phyloP scores from a whole-genome alignment of 2,329 filamentous ascomycete species.

The Macrophomina tecta region DNA sequence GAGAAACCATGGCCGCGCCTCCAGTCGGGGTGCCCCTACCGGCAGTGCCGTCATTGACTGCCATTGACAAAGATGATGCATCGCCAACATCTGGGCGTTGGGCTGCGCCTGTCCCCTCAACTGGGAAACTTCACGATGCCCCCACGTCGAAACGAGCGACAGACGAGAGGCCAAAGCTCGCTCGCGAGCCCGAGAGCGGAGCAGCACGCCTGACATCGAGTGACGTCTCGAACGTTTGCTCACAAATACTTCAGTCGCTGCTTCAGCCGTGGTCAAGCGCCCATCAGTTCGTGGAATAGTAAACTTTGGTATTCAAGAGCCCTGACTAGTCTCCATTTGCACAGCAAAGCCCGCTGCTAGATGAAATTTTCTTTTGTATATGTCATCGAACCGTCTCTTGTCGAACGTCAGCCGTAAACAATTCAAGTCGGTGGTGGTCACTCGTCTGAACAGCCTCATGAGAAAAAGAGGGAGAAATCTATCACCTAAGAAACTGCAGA shows the following conservation, averaged over 20 bases:
- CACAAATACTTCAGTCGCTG: slow-evolving; percentile 12
- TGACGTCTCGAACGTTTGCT: slow-evolving; percentile 15
- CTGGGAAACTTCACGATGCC: neutral
- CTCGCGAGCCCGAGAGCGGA: slow-evolving; percentile 19
- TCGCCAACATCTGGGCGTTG: neutral
- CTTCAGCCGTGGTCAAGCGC: neutral
- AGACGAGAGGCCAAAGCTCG: slow-evolving; percentile 12
- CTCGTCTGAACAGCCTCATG: slow-evolving; percentile 13
- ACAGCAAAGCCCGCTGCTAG: neutral
- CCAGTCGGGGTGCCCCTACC: neutral
- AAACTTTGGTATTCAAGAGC: neutral
- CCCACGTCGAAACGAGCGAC: neutral
- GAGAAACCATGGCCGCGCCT: neutral
- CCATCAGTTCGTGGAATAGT: neutral
- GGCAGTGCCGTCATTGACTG: neutral
- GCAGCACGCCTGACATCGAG: slow-evolving; percentile 24
- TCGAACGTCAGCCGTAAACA: slow-evolving; percentile 15
- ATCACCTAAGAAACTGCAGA: slow-evolving; percentile 27
- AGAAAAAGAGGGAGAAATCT: slow-evolving; percentile 25
- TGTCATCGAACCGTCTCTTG: neutral
- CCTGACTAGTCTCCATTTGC: neutral
- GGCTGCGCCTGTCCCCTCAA: neutral
- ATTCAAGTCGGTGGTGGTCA: slow-evolving; percentile 11
- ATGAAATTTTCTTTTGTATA: slow-evolving; percentile 16
- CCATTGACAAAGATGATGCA: neutral